Evolutionary conservation across 2,329 filamentous ascomycete species (phyloP).

Genomic region (Rutstroemia sp.): DNA sequence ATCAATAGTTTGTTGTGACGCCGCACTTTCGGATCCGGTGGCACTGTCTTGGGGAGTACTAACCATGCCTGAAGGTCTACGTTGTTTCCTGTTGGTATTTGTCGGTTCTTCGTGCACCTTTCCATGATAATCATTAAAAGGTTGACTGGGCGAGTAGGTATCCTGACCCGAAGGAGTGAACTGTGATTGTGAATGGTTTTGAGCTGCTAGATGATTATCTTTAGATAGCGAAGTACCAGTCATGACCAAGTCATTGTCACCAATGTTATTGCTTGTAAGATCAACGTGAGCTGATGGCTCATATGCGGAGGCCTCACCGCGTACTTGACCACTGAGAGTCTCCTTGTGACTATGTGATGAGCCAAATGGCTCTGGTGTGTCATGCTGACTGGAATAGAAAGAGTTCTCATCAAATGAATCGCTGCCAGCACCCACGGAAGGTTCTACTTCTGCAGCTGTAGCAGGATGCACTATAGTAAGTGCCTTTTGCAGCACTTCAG

Average conservation of each 20-base stretch:
- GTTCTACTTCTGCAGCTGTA: slow-evolving; percentile 49
- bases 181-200: slow-evolving; percentile 15
- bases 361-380: slow-evolving; percentile 56
- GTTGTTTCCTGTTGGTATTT: background rate
- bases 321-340: slow-evolving; percentile 18
- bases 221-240: slow-evolving; percentile 25
- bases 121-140: background rate
- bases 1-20: slow-evolving; percentile 30
- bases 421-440: slow-evolving; percentile 51
- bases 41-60: slow-evolving; percentile 8
- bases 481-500: slow-evolving; percentile 65
- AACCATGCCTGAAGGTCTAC: slow-evolving; percentile 8
- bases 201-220: slow-evolving; percentile 24
- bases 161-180: slow-evolving; percentile 3
- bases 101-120: background rate
- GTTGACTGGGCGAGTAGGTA: background rate
- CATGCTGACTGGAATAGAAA: slow-evolving; percentile 91
- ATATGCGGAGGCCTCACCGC: slow-evolving; percentile 18
- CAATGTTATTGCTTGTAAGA: slow-evolving; percentile 18
- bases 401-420: slow-evolving; percentile 90
- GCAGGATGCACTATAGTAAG: slow-evolving; percentile 62
- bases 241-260: slow-evolving; percentile 20
- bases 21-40: background rate
- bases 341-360: slow-evolving; percentile 28
- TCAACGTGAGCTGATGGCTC: slow-evolving; percentile 14